Evolutionary conservation across 2,329 filamentous ascomycete genomes (phyloP).

Genomic region (Didymella pomorum): DNA sequence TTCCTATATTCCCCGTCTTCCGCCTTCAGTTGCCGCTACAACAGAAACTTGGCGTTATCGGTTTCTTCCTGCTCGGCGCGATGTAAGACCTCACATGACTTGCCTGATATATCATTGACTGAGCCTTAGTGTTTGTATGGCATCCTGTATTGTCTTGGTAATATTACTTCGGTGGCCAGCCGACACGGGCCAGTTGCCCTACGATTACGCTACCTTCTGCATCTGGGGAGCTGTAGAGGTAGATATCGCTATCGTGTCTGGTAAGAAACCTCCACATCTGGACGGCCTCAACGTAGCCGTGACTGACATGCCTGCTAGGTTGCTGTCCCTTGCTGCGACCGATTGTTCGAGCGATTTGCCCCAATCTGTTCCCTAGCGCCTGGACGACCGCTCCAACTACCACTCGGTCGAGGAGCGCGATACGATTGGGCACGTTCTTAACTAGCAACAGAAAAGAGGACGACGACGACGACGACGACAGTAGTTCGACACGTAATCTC

Average conservation of each 20-base stretch:
- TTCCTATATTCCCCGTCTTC: background rate
- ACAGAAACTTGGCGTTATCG: background rate
- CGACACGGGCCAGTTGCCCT: constrained; percentile 10
- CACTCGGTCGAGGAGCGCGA: background rate
- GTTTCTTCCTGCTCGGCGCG: background rate
- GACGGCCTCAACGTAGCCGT: background rate
- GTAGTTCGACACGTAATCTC: background rate
- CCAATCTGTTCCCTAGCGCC: background rate
- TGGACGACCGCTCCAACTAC: background rate
- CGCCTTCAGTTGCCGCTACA: background rate
- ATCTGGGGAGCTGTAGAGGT: constrained; percentile 18
- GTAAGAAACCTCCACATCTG: background rate
- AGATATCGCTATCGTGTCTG: constrained; percentile 13
- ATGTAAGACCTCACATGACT: background rate
- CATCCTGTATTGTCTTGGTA: background rate
- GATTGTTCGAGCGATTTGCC: background rate
- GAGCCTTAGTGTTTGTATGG: background rate
- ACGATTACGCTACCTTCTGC: constrained; percentile 20
- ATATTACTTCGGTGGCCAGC: background rate
- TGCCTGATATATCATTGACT: background rate
- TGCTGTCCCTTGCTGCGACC: background rate
- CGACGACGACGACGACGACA: background rate
- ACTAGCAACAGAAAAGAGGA: background rate
- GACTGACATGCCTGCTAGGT: background rate
- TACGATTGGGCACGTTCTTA: background rate